Evolutionary conservation across 305 asterid genomes (phyloP).

Genomic region (Fraxinus sp.): DNA sequence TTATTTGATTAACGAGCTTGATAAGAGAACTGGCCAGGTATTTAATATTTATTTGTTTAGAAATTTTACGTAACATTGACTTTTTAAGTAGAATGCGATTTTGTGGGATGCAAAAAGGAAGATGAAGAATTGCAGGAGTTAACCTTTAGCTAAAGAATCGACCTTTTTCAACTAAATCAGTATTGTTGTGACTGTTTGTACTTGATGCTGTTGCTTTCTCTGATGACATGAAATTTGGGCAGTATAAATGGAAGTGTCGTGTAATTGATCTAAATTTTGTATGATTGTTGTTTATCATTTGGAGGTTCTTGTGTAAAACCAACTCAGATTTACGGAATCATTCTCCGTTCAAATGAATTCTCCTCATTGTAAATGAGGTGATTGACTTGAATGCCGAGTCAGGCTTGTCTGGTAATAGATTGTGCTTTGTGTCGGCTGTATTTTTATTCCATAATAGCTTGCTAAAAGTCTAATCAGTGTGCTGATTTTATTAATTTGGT

Average conservation of each 20-base stretch:
- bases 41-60: background rate
- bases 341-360: background rate
- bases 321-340: background rate
- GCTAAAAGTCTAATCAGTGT: background rate
- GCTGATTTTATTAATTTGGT: background rate
- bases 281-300: background rate
- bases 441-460: background rate
- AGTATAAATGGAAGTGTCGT: background rate
- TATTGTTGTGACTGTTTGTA: background rate
- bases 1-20: conserved; percentile 54
- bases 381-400: background rate
- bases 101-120: background rate
- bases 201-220: background rate
- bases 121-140: background rate
- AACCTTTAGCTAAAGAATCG: background rate
- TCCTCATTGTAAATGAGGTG: background rate
- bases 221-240: background rate
- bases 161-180: background rate
- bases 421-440: background rate
- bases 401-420: background rate
- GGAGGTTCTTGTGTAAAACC: background rate
- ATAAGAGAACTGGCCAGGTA: conserved; percentile 74
- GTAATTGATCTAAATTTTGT: background rate
- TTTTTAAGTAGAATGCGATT: background rate
- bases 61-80: background rate